Base-by-base conservation (phyloP, 305 asterid species). In the Plantago coronopus region DNA sequence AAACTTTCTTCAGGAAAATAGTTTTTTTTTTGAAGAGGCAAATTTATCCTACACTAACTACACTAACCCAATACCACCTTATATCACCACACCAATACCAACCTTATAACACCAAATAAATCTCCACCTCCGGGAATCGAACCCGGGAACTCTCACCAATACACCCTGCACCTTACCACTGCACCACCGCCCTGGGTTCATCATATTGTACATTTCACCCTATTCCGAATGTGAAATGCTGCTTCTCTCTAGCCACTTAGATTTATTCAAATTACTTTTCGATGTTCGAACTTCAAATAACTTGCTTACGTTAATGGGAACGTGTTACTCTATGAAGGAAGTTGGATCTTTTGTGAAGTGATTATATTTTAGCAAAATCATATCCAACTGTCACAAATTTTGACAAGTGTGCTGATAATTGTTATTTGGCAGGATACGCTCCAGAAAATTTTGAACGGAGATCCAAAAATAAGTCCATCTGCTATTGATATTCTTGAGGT, bases 401-500 rank as follows among this genome's bases (percentile, higher is more conserved):
- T 27, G 57, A 48, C 21, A 25, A n/a, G 27, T 54, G 51, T 48
- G 67, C 61, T 74, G 54, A 74, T 66, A 23, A 20, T 40, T 47
- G 45, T 49, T 59, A 57, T 64, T 79, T 64, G 49, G 54, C 95
- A 93, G 97, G 95, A 86, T 61, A 72, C 78, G 9, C 74, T 87
- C 49, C 78, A 74, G 80, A 83, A 80, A 75, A 67, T 89, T 50
- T 42, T 74, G 68, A 83, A 65, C 48, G 77, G 74, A 75, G 96
- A 93, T 59, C 76, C 57, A 18, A 80, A 65, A 60, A 79, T 69
- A 23, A 96, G 87, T 57, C 91, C 81, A 68, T 89, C 89, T 8
- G 61, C 49, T 48, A 70, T 87, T 63, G 99, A 93, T 76, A 80
- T 87, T 69, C 81, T 93, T 43, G 97, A 93, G 74, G 82, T 93